These are phyloP conservation scores for Glutinoglossum americanum DNA, from an alignment of 495 filamentous ascomycete species.

Conservation along the genomic window DNA sequence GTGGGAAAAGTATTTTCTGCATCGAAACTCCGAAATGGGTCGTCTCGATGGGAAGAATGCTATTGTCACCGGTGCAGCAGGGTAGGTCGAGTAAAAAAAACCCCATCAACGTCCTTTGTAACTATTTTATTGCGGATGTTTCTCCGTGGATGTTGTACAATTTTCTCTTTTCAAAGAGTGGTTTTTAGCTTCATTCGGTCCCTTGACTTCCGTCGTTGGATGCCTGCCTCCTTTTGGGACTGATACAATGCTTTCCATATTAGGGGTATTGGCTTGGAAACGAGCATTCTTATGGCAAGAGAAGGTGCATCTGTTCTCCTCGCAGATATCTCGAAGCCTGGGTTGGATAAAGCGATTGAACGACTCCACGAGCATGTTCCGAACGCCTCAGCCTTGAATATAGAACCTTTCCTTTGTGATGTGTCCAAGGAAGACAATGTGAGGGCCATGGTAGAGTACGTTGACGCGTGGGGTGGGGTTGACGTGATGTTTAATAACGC, in stretches of 20 bases:
- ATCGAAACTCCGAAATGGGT: not conserved
- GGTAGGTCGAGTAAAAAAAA: constrained; percentile 34
- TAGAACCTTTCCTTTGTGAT: constrained; percentile 42
- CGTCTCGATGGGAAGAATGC: constrained; percentile 82
- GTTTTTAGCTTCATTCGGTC: not conserved
- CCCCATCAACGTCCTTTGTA: no score
- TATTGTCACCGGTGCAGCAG: constrained; percentile 79
- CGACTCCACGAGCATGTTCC: constrained; percentile 57
- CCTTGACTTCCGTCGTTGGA: not conserved
- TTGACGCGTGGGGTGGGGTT: constrained; percentile 75
- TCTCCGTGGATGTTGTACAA: not conserved
- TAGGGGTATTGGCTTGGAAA: constrained; percentile 92
- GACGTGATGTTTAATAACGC: constrained; percentile 99
- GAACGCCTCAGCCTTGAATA: constrained; percentile 20
- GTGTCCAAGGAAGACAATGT: constrained; percentile 56
- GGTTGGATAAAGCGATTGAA: constrained; percentile 43
- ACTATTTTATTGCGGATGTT: not conserved
- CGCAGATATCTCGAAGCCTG: constrained; percentile 57
- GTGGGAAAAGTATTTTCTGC: not conserved
- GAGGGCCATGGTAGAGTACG: constrained; percentile 39
- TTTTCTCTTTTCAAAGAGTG: not conserved
- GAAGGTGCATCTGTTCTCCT: constrained; percentile 79
- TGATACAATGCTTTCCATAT: not conserved
- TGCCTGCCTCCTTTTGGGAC: not conserved
- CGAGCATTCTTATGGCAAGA: constrained; percentile 70